These are phyloP conservation scores for Puya raimondii DNA, from an alignment of 176 grass and related monocot genomes.

Conservation along the genomic window DNA sequence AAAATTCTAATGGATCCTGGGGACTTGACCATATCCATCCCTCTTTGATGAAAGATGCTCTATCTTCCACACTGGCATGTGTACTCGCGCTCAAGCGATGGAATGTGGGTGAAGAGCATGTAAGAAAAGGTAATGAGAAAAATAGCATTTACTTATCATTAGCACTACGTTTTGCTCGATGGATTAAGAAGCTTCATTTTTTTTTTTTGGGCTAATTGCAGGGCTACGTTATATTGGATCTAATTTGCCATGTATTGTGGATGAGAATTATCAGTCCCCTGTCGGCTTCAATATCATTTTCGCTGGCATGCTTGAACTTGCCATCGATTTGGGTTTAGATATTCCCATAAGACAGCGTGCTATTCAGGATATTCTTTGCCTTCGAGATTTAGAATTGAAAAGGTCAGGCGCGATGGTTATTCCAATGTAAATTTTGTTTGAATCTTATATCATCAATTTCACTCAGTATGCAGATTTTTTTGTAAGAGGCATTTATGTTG, in stretches of 20 bases:
- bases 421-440: not conserved
- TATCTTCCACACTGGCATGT: constrained; percentile 60
- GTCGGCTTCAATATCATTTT: constrained; percentile 70
- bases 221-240: constrained; percentile 48
- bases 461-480: too few species aligned
- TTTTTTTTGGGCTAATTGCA: constrained; percentile 6
- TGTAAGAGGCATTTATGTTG: not conserved
- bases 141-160: not conserved
- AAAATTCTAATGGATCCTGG: constrained; percentile 45
- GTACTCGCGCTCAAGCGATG: constrained; percentile 62
- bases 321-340: constrained; percentile 39
- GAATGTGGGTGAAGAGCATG: constrained; percentile 50
- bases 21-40: constrained; percentile 15
- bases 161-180: not conserved
- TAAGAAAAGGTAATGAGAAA: constrained; percentile 40
- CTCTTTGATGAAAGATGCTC: constrained; percentile 28
- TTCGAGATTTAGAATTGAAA: constrained; percentile 40
- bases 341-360: constrained; percentile 27
- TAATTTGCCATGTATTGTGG: constrained; percentile 39
- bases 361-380: constrained; percentile 19
- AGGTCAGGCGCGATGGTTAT: constrained; percentile 29
- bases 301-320: constrained; percentile 44
- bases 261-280: constrained; percentile 32
- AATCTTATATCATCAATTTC: not conserved
- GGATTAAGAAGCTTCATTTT: not conserved